These are phyloP conservation scores for Yamadazyma ubonensis DNA, from an alignment of 805 yeast species.

Conservation along the genomic window DNA sequence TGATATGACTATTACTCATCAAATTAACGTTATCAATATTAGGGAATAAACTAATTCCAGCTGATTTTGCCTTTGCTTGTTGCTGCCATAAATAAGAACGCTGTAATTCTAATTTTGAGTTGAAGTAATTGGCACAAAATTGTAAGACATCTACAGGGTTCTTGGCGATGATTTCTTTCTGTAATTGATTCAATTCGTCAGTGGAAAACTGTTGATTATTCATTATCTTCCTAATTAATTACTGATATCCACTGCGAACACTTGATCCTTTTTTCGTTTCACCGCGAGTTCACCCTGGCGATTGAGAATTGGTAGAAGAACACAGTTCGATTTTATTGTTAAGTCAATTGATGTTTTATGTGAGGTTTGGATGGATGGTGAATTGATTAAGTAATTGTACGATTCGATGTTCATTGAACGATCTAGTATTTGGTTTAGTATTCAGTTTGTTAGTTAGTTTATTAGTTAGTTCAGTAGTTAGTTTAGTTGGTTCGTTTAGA, in stretches of 20 bases:
- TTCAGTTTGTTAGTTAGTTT: too few relatives aligned
- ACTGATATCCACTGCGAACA: constrained; percentile 4
- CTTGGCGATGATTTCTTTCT: constrained; percentile 48
- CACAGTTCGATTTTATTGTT: neutral
- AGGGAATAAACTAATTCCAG: constrained; percentile 50
- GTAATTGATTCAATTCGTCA: constrained; percentile 62
- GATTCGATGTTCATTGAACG: too few relatives aligned
- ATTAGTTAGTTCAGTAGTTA: too few relatives aligned
- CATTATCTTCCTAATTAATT: constrained; percentile 1
- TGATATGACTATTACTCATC: constrained; percentile 25
- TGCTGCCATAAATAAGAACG: constrained; percentile 52
- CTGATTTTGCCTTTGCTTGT: constrained; percentile 46
- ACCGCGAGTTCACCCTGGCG: constrained; percentile 6
- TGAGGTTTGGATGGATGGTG: neutral
- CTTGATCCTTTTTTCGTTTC: constrained; percentile 2
- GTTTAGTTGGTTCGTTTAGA: too few relatives aligned
- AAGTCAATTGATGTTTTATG: neutral
- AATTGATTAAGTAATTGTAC: neutral
- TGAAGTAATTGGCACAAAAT: constrained; percentile 74
- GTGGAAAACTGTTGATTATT: constrained; percentile 16
- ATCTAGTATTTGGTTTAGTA: too few relatives aligned
- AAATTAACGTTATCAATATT: constrained; percentile 34
- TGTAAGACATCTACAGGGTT: constrained; percentile 71
- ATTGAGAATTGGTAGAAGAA: neutral
- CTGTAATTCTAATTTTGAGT: constrained; percentile 58